Base-by-base conservation (phyloP, 169 alveolate species). In the Eimeria necatrix region DNA sequence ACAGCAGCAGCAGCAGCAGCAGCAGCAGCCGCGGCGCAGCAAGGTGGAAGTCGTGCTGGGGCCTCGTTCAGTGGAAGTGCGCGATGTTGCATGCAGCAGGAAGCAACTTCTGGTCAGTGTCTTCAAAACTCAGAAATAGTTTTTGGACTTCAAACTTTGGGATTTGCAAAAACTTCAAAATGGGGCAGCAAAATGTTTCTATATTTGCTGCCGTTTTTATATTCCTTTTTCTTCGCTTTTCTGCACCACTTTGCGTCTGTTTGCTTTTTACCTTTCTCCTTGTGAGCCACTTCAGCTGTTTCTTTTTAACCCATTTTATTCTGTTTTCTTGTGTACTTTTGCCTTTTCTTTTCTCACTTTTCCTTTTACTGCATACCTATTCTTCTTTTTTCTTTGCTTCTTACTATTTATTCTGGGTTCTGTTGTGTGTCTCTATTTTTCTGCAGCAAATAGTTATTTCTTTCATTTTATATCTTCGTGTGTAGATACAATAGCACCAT, bases 41-140 rank as follows among this genome's bases (percentile, higher is more conserved):
- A 7, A 53, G 41, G 59, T 74, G 14, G 59, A 41, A 32, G 81
- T 71, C 51, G 81, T 71, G 49, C 24, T 71, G 32, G 81, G 81
- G 81, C 81, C 81, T 71, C 81, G 81, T 32, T 71, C 81, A 24
- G 59, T 74, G 85, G 59, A 74, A 7, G 59, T 74, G 0, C 85
- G 85, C 12, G 85, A 74, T 32, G 48, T 74, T 26, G 85, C 85
- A 26, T 74, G 85, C 85, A 74, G 85, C 85, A 26, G 85, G 22
- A 74, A 74, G 85, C 85, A 74, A 46, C 59, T 74, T 12, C 85
- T 74, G 85, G 85, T 74, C 16, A 9, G 76, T 12, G 12, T 16
- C 41, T 64, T 64, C 18, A 56, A 16, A 16, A 16, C 18, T 56
- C 18, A 56, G 64, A 16, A 16, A 12, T 56, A 56, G 64, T 9